Conservation (phyloP, 306 rosid species). For the Psophocarpus tetragonolobus region DNA sequence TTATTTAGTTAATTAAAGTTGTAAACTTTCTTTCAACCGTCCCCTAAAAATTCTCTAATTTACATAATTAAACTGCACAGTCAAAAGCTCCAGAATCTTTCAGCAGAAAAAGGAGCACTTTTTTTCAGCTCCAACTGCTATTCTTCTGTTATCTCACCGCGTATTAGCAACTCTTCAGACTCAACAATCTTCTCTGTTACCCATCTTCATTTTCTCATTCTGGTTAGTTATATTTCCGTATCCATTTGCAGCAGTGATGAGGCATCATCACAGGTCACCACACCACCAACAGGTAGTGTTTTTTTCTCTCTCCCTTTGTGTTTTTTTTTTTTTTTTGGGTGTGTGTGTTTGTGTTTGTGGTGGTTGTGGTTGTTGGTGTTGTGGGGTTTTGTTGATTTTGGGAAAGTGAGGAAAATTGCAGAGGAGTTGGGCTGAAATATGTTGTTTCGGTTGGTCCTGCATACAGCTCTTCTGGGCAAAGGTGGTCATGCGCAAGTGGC, state of each 20-base stretch:
- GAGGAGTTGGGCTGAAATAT: conserved; percentile 84
- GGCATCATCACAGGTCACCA: conserved; percentile 44
- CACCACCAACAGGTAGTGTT: conserved; percentile 54
- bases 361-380: conserved; percentile 17
- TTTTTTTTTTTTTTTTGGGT: too few relatives aligned
- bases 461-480: conserved; percentile 90
- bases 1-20: neutral
- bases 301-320: neutral
- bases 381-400: conserved; percentile 48
- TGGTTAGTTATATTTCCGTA: conserved; percentile 13
- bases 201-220: conserved; percentile 8
- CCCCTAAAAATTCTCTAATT: conserved; percentile 10
- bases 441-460: conserved; percentile 92
- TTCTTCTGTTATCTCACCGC: neutral
- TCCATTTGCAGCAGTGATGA: conserved; percentile 49
- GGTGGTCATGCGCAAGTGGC: conserved; percentile 84
- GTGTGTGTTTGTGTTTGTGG: neutral
- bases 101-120: neutral
- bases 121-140: conserved; percentile 27
- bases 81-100: conserved; percentile 16
- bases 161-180: neutral
- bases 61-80: neutral
- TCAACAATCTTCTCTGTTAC: neutral
- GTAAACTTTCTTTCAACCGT: neutral
- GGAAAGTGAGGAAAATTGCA: conserved; percentile 63